Conservation (phyloP, 129 eudicot species). For the Mikania micrantha region DNA sequence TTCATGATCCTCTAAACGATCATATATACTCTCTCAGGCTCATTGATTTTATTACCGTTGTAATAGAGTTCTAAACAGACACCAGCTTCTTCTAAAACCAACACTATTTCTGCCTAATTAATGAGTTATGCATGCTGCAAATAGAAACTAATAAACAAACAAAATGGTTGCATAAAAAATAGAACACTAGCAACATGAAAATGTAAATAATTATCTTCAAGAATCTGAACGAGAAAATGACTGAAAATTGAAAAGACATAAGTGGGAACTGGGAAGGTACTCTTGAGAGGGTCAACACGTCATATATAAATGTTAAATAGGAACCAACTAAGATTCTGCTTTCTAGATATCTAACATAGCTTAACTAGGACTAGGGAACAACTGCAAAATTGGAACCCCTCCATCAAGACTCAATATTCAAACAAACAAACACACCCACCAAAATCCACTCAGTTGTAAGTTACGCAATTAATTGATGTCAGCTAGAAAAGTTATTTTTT, state of each 20-base stretch:
- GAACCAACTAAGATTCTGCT: neutral
- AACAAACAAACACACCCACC: too few relatives aligned
- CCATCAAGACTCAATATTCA: slow-evolving; percentile 2
- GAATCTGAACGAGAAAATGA: neutral
- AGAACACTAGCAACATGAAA: neutral
- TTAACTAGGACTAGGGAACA: neutral
- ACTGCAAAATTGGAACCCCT: neutral
- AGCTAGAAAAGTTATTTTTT: too few relatives aligned
- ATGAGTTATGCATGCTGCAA: neutral
- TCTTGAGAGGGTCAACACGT: neutral
- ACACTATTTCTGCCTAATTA: neutral
- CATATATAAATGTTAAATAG: neutral
- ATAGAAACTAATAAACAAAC: neutral
- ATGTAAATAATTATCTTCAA: neutral
- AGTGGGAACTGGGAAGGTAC: neutral
- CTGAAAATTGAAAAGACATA: neutral
- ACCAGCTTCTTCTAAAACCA: neutral
- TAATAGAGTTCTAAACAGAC: neutral
- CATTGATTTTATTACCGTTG: neutral
- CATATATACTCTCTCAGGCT: neutral
- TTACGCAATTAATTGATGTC: too few relatives aligned
- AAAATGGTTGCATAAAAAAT: neutral
- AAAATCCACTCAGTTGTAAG: too few relatives aligned
- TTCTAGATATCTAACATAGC: neutral
- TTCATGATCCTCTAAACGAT: neutral